Percentiles rank a stretch among this genome's conserved stretches.
These are phyloP conservation scores for Gastroboletus turbinatus DNA, from an alignment of 1,284 basidiomycete genomes.

Conservation along the genomic window DNA sequence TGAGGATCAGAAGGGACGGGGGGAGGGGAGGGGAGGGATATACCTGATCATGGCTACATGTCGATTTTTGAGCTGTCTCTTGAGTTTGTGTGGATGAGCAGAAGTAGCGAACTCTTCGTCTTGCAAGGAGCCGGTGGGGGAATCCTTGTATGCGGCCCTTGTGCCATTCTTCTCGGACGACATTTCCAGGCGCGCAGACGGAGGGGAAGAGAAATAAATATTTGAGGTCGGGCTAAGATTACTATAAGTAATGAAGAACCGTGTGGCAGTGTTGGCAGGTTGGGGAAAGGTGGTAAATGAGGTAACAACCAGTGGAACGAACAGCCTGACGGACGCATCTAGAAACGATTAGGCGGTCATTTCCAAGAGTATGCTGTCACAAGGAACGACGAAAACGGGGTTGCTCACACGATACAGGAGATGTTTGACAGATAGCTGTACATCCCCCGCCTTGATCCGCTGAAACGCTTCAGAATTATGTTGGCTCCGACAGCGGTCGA, in stretches of 20 bases:
- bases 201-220: background rate
- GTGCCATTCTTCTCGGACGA: constrained; percentile 24
- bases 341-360: background rate
- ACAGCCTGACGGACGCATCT: background rate
- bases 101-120: constrained; percentile 22
- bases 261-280: constrained; percentile 19
- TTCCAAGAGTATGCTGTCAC: background rate
- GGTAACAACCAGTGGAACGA: background rate
- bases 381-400: background rate
- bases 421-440: too few species aligned
- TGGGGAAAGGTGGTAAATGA: background rate
- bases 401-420: background rate
- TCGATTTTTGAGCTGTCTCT: constrained; percentile 62
- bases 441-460: too few species aligned
- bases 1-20: background rate
- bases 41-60: constrained; percentile 74
- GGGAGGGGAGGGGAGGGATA: background rate
- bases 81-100: constrained; percentile 34
- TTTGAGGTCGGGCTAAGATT: background rate
- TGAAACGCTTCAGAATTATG: too few species aligned
- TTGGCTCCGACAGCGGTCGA: too few species aligned
- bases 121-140: constrained; percentile 16
- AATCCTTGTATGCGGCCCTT: background rate
- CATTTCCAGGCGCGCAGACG: constrained; percentile 4
- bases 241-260: background rate